Percentiles rank a stretch among this genome's conserved stretches.
Conservation (phyloP, 1,284 basidiomycete species). For the Boletus semigastroideus region DNA sequence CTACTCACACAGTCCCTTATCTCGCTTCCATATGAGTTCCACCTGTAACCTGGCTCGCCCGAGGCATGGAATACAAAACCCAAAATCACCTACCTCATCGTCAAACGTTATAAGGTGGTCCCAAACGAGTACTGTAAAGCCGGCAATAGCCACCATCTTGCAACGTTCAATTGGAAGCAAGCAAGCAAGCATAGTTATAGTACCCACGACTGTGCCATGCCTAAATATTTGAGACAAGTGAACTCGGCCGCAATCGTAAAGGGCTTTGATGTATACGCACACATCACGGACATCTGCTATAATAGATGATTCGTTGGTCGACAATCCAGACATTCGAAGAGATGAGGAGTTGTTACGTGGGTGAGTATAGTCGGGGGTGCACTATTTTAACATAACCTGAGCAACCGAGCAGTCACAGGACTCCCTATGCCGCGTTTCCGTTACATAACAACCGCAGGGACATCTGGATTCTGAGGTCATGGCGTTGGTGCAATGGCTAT, state of each 20-base stretch:
- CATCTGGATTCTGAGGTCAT: background rate
- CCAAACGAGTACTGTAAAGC: constrained; percentile 45
- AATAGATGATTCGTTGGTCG: background rate
- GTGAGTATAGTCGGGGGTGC: background rate
- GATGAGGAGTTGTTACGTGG: background rate
- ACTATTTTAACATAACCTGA: background rate
- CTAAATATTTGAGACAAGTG: constrained; percentile 6
- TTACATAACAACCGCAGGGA: too few relatives aligned
- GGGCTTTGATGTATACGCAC: constrained; percentile 3
- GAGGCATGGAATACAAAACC: background rate
- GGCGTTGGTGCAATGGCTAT: background rate
- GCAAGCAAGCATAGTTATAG: background rate
- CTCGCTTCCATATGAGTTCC: constrained; percentile 39
- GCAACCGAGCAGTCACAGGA: background rate
- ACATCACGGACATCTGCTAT: background rate
- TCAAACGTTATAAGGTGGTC: constrained; percentile 46
- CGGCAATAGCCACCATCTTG: constrained; percentile 41
- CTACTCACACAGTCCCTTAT: constrained; percentile 35
- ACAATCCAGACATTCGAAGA: constrained; percentile 4
- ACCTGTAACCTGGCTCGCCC: constrained; percentile 27
- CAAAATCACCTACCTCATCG: constrained; percentile 36
- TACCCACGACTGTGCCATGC: constrained; percentile 15
- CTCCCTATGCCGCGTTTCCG: too few relatives aligned
- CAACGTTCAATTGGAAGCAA: constrained; percentile 1
- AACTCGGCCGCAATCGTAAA: background rate